Percentiles rank a stretch among this genome's conserved stretches.
Evolutionary conservation across 2,329 filamentous ascomycete species (phyloP).

Genomic region (Pseudodiploospora longispora): DNA sequence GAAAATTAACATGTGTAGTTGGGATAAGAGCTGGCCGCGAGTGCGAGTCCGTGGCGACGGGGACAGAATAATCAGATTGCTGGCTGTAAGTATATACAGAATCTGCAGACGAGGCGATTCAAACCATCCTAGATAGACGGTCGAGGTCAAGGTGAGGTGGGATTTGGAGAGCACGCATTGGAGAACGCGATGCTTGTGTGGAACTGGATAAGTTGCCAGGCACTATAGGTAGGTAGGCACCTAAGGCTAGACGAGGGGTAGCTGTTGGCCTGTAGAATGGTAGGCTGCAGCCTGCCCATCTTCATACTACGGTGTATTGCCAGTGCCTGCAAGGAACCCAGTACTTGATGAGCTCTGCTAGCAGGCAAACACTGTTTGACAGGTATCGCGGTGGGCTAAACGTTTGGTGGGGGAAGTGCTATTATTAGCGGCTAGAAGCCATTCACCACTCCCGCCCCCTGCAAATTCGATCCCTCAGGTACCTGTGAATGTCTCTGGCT

Average conservation of each 20-base stretch:
- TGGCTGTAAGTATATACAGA: constrained; percentile 2
- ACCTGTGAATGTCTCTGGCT: no score
- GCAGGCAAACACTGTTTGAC: no score
- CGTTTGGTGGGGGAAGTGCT: no score
- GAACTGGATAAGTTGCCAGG: constrained; percentile 14
- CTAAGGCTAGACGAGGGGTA: constrained; percentile 3
- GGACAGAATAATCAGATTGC: not conserved
- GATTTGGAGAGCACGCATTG: constrained; percentile 24
- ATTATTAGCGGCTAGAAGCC: no score
- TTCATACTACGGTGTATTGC: no score
- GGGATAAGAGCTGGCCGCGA: constrained; percentile 8
- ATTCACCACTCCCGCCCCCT: no score
- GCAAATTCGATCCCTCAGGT: no score
- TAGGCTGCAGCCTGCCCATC: no score
- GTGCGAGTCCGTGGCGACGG: not conserved
- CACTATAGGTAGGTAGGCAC: constrained; percentile 3
- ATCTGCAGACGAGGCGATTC: not conserved
- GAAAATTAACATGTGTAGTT: constrained; percentile 50
- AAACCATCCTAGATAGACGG: not conserved
- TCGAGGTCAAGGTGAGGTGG: constrained; percentile 8
- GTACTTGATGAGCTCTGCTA: no score
- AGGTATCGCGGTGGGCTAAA: no score
- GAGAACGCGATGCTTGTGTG: constrained; percentile 28
- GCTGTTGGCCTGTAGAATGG: no score
- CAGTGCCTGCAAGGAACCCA: no score